Evolutionary conservation across 2,329 filamentous ascomycete genomes (phyloP), one percentile per base, ranked within the genome.

Genomic region (Fusarium euwallaceae): DNA sequence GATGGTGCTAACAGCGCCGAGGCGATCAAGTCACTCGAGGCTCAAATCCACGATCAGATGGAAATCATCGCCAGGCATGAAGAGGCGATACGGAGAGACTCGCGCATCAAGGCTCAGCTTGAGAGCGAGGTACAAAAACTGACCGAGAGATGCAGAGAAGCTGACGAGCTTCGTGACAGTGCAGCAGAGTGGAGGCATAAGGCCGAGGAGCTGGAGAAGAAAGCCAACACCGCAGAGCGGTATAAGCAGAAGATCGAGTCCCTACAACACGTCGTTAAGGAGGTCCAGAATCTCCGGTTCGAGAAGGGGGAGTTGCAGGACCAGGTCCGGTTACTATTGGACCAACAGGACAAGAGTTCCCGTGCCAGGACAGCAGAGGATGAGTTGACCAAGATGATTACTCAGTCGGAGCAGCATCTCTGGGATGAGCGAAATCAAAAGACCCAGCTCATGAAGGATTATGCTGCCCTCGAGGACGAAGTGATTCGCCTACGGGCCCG

Each of bases 31-130:
- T 82, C 87, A 69, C 83, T 93, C 75, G 86, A 92, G 75, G 83
- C 84, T 51, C 88, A 88, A 74, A 84, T 92, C 27, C 88, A 89
- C 45, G 90, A 94, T 76, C 91, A 93, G 77, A 92, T 94, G 80
- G 88, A 92, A 67, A 86, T 94, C 60, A 95, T 95, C 78, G 90
- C 91, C 43, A 79, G 80, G 37, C 88, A 87, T 27, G 89, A 94
- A 75, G 93, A 95, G 80, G 75, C 71, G n/a, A 84, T 84, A 59
- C 81, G 83, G 12, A 80, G 76, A 27, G 79, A 82, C 65, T 79
- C 82, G 53, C 80, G 79, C 66, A 73, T 75, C 11, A 81, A 79
- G 64, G 87, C 88, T 22, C 89, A 93, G 75, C 83, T 92, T 12
- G 89, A 93, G 66, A 84, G 84, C 69, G 88, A 91, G 72, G 85